Conservation (phyloP, 106 monocot genomes). For the Amphibolis antarctica region DNA sequence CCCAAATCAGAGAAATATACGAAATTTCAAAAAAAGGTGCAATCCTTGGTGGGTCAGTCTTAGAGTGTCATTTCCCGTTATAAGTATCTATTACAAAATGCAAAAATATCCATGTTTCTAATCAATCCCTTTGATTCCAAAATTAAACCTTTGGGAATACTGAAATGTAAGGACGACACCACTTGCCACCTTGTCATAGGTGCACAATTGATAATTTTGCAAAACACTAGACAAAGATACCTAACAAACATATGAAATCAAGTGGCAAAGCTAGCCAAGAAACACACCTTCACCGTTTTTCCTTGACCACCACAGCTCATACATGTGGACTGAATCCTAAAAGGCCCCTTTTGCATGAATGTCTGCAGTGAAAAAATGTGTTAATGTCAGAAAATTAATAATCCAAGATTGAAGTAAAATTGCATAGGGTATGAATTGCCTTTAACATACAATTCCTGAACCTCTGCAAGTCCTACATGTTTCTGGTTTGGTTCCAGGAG, state of each 20-base stretch:
- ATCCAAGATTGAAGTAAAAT: background rate
- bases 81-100: no score
- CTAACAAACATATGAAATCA: background rate
- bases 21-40: no score
- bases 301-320: slow-evolving; percentile 68
- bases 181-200: no score
- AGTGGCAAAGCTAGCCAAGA: background rate
- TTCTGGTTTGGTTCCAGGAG: slow-evolving; percentile 89
- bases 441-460: slow-evolving; percentile 58
- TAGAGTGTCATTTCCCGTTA: no score
- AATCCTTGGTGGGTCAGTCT: no score
- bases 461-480: slow-evolving; percentile 77
- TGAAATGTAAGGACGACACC: no score
- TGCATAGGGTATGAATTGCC: background rate
- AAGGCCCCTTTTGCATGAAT: slow-evolving; percentile 71
- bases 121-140: no score
- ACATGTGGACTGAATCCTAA: slow-evolving; percentile 68
- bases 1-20: no score
- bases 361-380: slow-evolving; percentile 22
- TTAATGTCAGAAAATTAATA: background rate
- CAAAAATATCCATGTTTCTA: no score
- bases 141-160: no score
- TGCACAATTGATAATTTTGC: background rate
- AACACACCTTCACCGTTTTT: slow-evolving; percentile 57
- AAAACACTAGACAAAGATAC: background rate